Base-by-base conservation (phyloP, 2,329 filamentous ascomycete genomes). In the Arthrobotrys entomopaga region DNA sequence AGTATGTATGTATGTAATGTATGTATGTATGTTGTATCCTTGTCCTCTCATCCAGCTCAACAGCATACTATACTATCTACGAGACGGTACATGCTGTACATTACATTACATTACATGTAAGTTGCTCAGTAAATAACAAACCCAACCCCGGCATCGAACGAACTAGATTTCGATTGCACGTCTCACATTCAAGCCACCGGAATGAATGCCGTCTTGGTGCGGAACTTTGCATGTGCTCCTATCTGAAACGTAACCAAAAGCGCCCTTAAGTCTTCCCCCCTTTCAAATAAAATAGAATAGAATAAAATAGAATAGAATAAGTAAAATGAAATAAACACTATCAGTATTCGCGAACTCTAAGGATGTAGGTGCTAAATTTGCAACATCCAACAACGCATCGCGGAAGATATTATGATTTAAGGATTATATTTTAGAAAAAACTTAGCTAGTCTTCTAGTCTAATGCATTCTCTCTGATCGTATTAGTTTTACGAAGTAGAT, bases 181-280 rank as follows among this genome's bases (percentile, higher is more conserved):
- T 34, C 50, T 16, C 52, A 56, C 1, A 40, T 56, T 56, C 42
- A 49, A 48, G 57, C 57, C 57, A 60, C 57, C 46, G 40, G 58
- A 29, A 26, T 52, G 58, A 53, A 54, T 52, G 53, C 59, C 59
- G 59, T 24, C 49, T 54, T 53, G 43, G 53, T 54, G 49, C 48
- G 59, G 59, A 24, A 42, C 26, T 56, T n/a, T 42, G 22, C 52
- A 11, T 63, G 29, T n/a, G 42, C 48, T 54, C 20, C 48, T 34
- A 34, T 7, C 10, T 43, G 48, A 29, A 43, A 64, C 49, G 24
- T 38, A 24, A n/a, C 16, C 58, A 26, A 34, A 53, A 34, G 5
- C 48, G 24, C 20, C 7, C 5, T 29, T 34, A 13, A 22, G 48
- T 52, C 20, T 20, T 6, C n/a, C 8, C 5, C 8, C 16, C 34